A percentile compares a stretch with the other conserved stretches of the same genome.
Evolutionary conservation across 345 rosid species (phyloP).

Genomic region (Salix arbutifolia): DNA sequence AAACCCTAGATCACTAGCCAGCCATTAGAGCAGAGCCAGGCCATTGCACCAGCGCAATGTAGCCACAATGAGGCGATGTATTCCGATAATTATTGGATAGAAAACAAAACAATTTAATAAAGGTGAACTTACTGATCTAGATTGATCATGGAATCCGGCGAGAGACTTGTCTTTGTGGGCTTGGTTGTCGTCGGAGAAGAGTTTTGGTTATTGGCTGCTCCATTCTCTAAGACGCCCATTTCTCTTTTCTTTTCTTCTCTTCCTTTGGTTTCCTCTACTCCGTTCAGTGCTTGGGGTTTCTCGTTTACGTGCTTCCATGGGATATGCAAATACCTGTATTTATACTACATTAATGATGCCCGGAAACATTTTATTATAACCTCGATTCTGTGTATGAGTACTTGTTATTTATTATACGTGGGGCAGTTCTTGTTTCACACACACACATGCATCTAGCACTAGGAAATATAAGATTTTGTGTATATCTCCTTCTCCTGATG

Average conservation of each 20-base stretch:
- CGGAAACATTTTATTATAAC: too few relatives aligned
- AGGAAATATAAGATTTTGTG: too few relatives aligned
- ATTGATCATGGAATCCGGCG: conserved; percentile 31
- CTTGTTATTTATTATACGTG: too few relatives aligned
- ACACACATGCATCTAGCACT: too few relatives aligned
- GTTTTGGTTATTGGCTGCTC: neutral
- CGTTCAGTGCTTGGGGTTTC: neutral
- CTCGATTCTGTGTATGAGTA: too few relatives aligned
- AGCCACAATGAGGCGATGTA: neutral
- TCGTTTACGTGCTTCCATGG: too few relatives aligned
- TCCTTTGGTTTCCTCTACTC: too few relatives aligned
- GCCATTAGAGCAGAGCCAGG: neutral
- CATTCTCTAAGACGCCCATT: neutral
- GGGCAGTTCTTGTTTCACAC: too few relatives aligned
- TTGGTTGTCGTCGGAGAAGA: neutral
- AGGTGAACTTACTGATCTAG: conserved; percentile 38
- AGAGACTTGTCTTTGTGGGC: neutral
- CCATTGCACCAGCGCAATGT: neutral
- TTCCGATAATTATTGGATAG: neutral
- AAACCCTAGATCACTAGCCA: neutral
- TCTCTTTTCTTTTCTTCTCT: neutral
- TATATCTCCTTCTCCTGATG: too few relatives aligned
- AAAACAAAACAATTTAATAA: neutral
- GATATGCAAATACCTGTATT: too few relatives aligned
- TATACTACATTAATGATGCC: too few relatives aligned